Conservation (phyloP, 2,329 filamentous ascomycete genomes). For the Neonectria sp. region DNA sequence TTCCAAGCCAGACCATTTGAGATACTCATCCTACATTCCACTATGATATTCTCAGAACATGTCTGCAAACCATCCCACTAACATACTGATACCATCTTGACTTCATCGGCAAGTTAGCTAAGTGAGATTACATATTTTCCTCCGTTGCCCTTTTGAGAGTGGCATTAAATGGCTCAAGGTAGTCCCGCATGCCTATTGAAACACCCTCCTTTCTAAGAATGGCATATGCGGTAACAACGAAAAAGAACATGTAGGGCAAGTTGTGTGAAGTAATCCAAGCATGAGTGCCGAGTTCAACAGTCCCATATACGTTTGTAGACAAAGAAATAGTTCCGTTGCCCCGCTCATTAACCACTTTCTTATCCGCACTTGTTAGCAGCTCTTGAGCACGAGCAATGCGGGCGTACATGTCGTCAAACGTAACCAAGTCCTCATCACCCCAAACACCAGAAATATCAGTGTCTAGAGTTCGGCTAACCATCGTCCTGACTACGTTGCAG, state of each 20-base stretch:
- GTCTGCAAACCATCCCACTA: background rate
- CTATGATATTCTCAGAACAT: background rate
- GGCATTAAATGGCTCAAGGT: constrained; percentile 47
- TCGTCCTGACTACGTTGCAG: constrained; percentile 45
- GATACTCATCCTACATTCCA: too few species aligned
- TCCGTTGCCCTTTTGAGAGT: background rate
- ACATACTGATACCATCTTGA: too few species aligned
- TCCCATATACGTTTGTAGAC: background rate
- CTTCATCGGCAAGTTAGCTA: background rate
- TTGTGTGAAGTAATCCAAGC: background rate
- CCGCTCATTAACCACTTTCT: constrained; percentile 23
- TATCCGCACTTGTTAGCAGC: constrained; percentile 49
- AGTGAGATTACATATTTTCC: background rate
- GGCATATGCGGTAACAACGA: constrained; percentile 69
- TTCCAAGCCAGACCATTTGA: too few species aligned
- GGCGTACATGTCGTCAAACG: constrained; percentile 51
- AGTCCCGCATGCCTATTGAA: constrained; percentile 71
- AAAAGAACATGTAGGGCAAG: constrained; percentile 76
- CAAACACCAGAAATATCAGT: background rate
- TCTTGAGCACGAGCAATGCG: constrained; percentile 49
- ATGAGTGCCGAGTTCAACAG: background rate
- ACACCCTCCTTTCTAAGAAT: constrained; percentile 73
- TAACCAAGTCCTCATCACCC: constrained; percentile 46
- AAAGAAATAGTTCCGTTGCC: background rate
- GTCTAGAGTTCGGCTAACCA: background rate